These are phyloP conservation scores for Fusarium sp. DNA, from an alignment of 2,329 filamentous ascomycete genomes.

Conservation along the genomic window DNA sequence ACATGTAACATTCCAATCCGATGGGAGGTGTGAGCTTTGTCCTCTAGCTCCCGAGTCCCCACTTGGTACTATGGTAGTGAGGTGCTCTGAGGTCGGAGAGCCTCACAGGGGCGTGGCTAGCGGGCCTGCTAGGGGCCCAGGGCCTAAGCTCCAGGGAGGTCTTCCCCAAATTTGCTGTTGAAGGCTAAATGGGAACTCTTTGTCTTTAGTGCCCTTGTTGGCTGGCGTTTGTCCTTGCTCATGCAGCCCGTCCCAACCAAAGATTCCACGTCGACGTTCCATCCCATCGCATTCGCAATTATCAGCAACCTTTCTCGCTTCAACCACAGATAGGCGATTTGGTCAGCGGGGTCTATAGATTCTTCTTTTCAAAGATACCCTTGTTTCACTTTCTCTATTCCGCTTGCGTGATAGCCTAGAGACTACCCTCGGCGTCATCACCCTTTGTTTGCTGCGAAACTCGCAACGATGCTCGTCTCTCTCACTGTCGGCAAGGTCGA, in stretches of 20 bases:
- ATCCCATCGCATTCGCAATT: slow-evolving; percentile 12
- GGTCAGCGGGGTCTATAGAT: neutral
- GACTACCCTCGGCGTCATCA: neutral
- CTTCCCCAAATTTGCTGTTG: neutral
- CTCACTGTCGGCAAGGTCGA: slow-evolving; percentile 99
- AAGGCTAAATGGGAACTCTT: neutral
- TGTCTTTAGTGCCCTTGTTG: neutral
- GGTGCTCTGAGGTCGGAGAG: neutral
- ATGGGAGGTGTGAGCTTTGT: neutral
- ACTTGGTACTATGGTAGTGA: neutral
- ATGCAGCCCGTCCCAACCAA: neutral
- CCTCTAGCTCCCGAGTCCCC: neutral
- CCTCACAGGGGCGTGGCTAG: neutral
- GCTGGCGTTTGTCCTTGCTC: neutral
- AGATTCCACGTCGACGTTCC: slow-evolving; percentile 32
- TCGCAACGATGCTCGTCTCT: slow-evolving; percentile 84
- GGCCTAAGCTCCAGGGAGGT: neutral
- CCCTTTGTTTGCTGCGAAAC: slow-evolving; percentile 26
- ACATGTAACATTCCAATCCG: neutral
- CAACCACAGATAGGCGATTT: neutral
- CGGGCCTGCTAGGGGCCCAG: neutral
- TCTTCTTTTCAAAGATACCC: slow-evolving; percentile 1
- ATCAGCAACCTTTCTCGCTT: slow-evolving; percentile 6
- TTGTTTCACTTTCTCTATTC: slow-evolving; percentile 4
- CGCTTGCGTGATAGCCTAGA: neutral